phyloP scores from a whole-genome alignment of 2,329 filamentous ascomycete species.

The Alternaria consortialis region DNA sequence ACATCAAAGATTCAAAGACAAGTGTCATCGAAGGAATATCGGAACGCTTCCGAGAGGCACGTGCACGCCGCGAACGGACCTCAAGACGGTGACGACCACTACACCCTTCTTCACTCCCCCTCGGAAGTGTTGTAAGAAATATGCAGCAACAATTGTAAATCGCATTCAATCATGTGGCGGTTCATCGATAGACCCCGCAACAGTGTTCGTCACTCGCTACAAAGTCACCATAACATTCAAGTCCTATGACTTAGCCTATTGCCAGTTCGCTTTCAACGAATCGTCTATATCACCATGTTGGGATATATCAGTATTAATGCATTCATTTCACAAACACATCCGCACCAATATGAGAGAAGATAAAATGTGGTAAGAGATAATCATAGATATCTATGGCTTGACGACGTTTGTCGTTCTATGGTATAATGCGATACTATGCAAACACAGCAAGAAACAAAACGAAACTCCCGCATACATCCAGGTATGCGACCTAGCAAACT shows the following conservation, averaged over 20 bases:
- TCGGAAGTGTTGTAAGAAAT: no score
- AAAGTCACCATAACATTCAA: not conserved
- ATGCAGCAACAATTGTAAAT: not conserved
- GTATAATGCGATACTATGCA: slow-evolving; percentile 17
- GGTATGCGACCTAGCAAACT: slow-evolving; percentile 1
- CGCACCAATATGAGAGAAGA: not conserved
- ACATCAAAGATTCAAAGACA: slow-evolving; percentile 8
- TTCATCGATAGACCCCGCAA: not conserved
- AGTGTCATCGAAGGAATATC: slow-evolving; percentile 14
- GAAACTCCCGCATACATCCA: slow-evolving; percentile 4
- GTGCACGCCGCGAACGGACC: slow-evolving; percentile 1
- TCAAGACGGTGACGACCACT: not conserved
- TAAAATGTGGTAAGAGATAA: not conserved
- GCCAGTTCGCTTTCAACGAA: no score
- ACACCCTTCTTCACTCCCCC: not conserved
- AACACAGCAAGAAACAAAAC: slow-evolving; percentile 6
- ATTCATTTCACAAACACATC: not conserved
- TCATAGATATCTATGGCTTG: slow-evolving; percentile 11
- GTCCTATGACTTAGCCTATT: no score
- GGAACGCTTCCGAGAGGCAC: slow-evolving; percentile 20
- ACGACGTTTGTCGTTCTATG: slow-evolving; percentile 12
- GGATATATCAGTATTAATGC: not conserved
- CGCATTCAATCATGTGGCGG: not conserved
- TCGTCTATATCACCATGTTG: not conserved
- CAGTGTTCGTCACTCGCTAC: not conserved